Evolutionary conservation across 2,329 filamentous ascomycete genomes (phyloP), one percentile per base, ranked within the genome.

Genomic region (Penicillium digitatum): DNA sequence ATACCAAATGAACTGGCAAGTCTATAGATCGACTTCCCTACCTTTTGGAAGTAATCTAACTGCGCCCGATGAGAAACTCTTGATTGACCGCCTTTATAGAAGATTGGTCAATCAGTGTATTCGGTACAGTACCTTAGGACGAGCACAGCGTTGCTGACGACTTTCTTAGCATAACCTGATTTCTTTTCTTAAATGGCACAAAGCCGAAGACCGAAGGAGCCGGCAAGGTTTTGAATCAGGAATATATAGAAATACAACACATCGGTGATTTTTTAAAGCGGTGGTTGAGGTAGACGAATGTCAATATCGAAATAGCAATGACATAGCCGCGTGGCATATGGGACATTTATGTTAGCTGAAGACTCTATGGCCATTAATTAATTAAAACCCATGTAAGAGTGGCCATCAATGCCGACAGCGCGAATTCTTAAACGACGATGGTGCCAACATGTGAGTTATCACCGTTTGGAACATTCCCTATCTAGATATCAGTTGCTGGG

Each of bases 101-200:
- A 86, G 68, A 86, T 85, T 0, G 84, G 84, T 0, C 83, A 81
- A 4, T 77, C 79, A 39, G 86, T 83, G 62, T 86, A 86, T 5
- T 83, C 83, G 1, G 80, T 76, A 62, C 82, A 85, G 53, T 82
- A 82, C 0, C 81, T 82, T 10, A 86, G 73, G 71, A 83, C 85
- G 2, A 85, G 74, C 54, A 83, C 78, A 1, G 81, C 82, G 22
- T 83, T 84, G n/a, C 82, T 83, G 26, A 85, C 80, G 43, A 86
- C 82, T 65, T 87, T 85, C 66, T 86, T 86, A 1, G 82, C 84
- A 58, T 84, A 81, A 0, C 82, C 82, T 56, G 6, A 26, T 3
- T 26, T 26, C 80, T 76, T 26, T 79, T 78, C 51, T 80, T 66
- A 0, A 67, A 50, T 0, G 79, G 76, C 0, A 85, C 79, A 49